These are phyloP conservation scores for Lactarius sanguifluus DNA, from an alignment of 768 basidiomycete species.

Conservation along the genomic window DNA sequence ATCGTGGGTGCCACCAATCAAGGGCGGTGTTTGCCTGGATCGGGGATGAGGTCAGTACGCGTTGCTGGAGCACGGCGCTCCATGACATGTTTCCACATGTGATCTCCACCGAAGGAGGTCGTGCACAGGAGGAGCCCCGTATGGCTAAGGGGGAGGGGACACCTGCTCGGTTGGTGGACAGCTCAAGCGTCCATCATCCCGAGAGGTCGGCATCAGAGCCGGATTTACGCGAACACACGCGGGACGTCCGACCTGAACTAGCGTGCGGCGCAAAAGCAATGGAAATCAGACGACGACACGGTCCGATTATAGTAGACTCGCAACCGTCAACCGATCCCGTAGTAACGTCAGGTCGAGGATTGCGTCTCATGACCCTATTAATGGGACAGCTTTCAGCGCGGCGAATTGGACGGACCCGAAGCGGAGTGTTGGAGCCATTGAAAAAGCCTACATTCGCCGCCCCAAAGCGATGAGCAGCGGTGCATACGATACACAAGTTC, in stretches of 20 bases:
- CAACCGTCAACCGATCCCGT: neutral
- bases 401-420: neutral
- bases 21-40: neutral
- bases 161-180: slow-evolving; percentile 6
- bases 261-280: neutral
- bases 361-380: neutral
- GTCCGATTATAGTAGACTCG: neutral
- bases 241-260: neutral
- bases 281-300: neutral
- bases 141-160: neutral
- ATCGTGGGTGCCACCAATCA: neutral
- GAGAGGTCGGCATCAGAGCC: neutral
- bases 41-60: slow-evolving; percentile 4
- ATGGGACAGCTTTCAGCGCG: neutral
- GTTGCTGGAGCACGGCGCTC: slow-evolving; percentile 16
- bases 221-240: slow-evolving; percentile 11
- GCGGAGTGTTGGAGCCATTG: neutral
- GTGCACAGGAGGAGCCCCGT: neutral
- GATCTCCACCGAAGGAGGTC: slow-evolving; percentile 3
- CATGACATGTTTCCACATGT: slow-evolving; percentile 10
- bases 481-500: slow-evolving; percentile 7
- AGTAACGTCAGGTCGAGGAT: neutral
- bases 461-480: slow-evolving; percentile 14
- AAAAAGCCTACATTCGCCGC: neutral
- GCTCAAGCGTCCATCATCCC: slow-evolving; percentile 1